phyloP scores from a whole-genome alignment of 192 early-diverging fungal species.

The Haplosporangium gracile region DNA sequence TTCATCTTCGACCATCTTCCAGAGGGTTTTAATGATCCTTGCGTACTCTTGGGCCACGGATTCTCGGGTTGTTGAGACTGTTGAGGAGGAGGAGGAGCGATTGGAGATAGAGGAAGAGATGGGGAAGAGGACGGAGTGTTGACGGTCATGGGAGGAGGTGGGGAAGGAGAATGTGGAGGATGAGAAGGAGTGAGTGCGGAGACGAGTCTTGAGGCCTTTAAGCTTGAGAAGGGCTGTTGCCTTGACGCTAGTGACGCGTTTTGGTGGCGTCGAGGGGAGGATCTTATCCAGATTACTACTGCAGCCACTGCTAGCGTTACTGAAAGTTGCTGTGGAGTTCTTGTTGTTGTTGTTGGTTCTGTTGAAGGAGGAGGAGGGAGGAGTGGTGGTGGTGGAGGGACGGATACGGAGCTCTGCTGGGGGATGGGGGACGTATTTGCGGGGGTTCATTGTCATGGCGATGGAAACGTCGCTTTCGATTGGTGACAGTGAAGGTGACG shows the following conservation, averaged over 20 bases:
- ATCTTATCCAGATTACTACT: neutral
- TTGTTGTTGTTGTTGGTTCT: neutral
- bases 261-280: neutral
- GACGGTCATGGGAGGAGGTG: neutral
- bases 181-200: neutral
- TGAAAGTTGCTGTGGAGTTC: neutral
- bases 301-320: neutral
- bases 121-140: neutral
- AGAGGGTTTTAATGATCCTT: conserved; percentile 41
- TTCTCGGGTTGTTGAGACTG: neutral
- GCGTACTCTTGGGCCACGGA: conserved; percentile 49
- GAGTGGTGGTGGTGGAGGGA: neutral
- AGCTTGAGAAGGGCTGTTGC: neutral
- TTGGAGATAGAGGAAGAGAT: neutral
- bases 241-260: neutral
- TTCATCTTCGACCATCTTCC: conserved; percentile 52
- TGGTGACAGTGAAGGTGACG: neutral
- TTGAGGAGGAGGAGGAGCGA: neutral
- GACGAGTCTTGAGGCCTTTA: neutral
- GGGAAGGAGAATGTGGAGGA: neutral
- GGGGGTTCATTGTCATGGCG: neutral
- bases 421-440: neutral
- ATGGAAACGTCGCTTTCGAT: neutral
- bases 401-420: neutral
- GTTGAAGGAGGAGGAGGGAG: neutral